Conservation (phyloP, 257 asterid species). For the Handroanthus guayacan region DNA sequence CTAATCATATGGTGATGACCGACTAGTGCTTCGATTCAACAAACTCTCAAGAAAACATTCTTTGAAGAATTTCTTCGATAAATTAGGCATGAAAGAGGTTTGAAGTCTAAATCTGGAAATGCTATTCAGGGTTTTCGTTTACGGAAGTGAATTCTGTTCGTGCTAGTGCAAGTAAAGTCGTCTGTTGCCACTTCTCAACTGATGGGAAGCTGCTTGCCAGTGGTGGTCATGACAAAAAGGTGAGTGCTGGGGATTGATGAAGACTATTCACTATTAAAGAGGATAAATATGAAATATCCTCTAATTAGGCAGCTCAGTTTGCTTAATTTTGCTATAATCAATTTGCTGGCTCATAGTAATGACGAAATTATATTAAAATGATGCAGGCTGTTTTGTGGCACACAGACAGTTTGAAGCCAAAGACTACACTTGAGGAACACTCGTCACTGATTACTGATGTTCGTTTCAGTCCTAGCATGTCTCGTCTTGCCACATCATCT, state of each 20-base stretch:
- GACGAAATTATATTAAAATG: conserved; percentile 28
- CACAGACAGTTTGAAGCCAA: conserved; percentile 76
- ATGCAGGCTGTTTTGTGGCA: conserved; percentile 91
- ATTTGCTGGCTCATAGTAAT: conserved; percentile 19
- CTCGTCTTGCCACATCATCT: conserved; percentile 96
- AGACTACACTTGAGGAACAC: conserved; percentile 93
- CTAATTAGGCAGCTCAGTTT: conserved; percentile 10
- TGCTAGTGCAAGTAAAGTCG: conserved; percentile 84
- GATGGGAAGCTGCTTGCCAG: conserved; percentile 97
- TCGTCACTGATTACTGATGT: conserved; percentile 80
- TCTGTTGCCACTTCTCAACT: conserved; percentile 93
- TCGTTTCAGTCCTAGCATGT: conserved; percentile 98
- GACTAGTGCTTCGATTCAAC: not conserved
- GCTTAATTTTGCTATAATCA: not conserved
- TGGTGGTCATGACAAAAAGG: conserved; percentile 99
- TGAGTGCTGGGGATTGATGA: conserved; percentile 30
- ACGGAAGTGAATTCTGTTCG: conserved; percentile 73
- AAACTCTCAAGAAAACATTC: not conserved
- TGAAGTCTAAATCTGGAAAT: conserved; percentile 13
- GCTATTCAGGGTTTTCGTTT: conserved; percentile 76
- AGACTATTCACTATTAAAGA: conserved; percentile 1
- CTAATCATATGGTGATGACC: too few species aligned
- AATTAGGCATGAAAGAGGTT: not conserved
- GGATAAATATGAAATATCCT: not conserved
- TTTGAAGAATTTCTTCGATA: not conserved